Evolutionary conservation across 805 yeast species (phyloP).

Genomic region (Yarrowia sp.): DNA sequence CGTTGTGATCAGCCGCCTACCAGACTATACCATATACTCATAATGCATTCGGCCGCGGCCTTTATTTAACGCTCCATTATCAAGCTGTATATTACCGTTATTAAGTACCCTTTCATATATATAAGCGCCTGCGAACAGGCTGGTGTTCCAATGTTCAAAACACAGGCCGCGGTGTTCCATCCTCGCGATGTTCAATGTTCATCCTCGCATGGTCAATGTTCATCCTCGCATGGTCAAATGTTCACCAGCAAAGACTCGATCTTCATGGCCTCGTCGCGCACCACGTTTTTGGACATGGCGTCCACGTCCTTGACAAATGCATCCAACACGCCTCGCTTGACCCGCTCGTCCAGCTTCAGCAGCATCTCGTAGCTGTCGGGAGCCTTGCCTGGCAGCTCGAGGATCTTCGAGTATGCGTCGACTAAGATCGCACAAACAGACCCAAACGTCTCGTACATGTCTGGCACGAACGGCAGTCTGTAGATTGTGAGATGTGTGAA

Average conservation of each 20-base stretch:
- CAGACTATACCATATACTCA: not conserved
- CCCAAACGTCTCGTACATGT: conserved; percentile 34
- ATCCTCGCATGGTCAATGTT: too few relatives aligned
- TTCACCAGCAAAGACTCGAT: conserved; percentile 30
- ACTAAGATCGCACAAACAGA: conserved; percentile 33
- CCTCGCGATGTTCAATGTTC: too few relatives aligned
- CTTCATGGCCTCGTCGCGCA: conserved; percentile 32
- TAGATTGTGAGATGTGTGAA: conserved; percentile 30
- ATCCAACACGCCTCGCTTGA: conserved; percentile 30
- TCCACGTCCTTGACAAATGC: conserved; percentile 34
- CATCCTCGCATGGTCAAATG: too few relatives aligned
- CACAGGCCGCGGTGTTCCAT: too few relatives aligned
- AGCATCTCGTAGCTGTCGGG: conserved; percentile 32
- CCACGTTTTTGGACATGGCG: conserved; percentile 28
- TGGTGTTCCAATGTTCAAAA: not conserved
- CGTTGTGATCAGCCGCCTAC: not conserved
- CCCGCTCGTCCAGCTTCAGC: conserved; percentile 32
- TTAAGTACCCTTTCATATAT: conserved; percentile 2
- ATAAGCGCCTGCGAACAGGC: not conserved
- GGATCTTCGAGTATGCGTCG: conserved; percentile 32
- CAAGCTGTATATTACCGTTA: not conserved
- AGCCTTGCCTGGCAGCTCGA: conserved; percentile 18
- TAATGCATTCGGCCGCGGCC: conserved; percentile 10
- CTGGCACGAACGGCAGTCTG: conserved; percentile 36
- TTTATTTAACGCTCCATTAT: not conserved